Conservation (phyloP, 148 eudicot species). For the Camellia granthamiana region DNA sequence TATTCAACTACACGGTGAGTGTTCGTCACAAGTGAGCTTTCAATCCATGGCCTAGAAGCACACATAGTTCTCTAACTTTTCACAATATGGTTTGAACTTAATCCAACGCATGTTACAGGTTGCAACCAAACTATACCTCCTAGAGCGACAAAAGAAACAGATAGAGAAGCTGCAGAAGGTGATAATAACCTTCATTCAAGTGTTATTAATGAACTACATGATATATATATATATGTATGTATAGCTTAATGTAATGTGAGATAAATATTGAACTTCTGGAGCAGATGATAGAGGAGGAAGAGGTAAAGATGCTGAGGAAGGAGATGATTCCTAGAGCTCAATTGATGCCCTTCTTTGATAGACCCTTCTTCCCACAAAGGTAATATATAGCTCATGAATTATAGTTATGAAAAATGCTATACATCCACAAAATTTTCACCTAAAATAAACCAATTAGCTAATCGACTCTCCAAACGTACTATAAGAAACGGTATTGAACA, state of each 20-base stretch:
- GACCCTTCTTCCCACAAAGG: conserved; percentile 76
- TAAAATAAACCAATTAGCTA: no score
- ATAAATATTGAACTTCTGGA: not conserved
- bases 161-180: conserved; percentile 64
- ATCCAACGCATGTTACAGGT: conserved; percentile 33
- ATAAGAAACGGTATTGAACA: no score
- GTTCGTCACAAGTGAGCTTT: not conserved
- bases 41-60: not conserved
- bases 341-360: conserved; percentile 70
- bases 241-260: not conserved
- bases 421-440: not conserved
- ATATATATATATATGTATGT: not conserved
- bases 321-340: conserved; percentile 87
- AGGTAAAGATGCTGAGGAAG: conserved; percentile 56
- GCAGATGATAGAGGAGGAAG: conserved; percentile 76
- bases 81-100: not conserved
- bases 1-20: conserved; percentile 62
- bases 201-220: not conserved
- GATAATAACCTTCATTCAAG: not conserved
- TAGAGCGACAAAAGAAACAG: conserved; percentile 53
- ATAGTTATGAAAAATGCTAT: not conserved
- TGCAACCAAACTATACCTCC: conserved; percentile 51
- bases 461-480: no score
- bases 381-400: not conserved
- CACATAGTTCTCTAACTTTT: not conserved